phyloP scores from a whole-genome alignment of 2,329 filamentous ascomycete genomes.

The Talaromyces sp. region DNA sequence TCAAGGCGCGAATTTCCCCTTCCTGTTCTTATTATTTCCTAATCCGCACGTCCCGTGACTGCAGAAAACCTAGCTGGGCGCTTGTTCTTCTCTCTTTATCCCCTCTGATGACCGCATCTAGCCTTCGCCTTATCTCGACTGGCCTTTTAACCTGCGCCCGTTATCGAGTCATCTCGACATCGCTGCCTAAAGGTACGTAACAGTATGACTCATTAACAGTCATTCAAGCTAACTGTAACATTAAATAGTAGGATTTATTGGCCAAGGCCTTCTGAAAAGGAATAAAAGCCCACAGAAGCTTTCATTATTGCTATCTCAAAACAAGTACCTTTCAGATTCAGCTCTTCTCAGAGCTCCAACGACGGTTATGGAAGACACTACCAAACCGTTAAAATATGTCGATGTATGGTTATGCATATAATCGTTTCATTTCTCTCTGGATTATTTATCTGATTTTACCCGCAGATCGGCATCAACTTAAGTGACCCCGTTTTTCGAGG shows the following conservation, averaged over 20 bases:
- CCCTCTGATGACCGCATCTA: not conserved
- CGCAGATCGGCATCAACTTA: constrained; percentile 85
- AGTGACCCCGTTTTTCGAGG: constrained; percentile 88
- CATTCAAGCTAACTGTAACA: not conserved
- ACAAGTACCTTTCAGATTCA: not conserved
- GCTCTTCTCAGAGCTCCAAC: not conserved
- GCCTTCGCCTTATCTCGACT: not conserved
- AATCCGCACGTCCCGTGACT: constrained; percentile 10
- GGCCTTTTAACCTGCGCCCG: not conserved
- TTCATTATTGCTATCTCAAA: not conserved
- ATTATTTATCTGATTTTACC: not conserved
- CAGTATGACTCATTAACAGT: not conserved
- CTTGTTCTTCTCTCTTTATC: not conserved
- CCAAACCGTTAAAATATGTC: constrained; percentile 39
- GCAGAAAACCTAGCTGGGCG: constrained; percentile 4
- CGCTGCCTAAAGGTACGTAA: constrained; percentile 5
- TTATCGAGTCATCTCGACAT: constrained; percentile 6
- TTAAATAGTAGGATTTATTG: not conserved
- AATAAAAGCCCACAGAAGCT: not conserved
- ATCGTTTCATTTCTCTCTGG: not conserved
- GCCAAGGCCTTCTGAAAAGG: not conserved
- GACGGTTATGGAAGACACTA: constrained; percentile 16
- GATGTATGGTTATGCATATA: constrained; percentile 35
- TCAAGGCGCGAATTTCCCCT: not conserved
- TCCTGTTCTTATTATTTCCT: not conserved